Evolutionary conservation across 169 alveolate genomes (phyloP).

Genomic region (Eimeria maxima): DNA sequence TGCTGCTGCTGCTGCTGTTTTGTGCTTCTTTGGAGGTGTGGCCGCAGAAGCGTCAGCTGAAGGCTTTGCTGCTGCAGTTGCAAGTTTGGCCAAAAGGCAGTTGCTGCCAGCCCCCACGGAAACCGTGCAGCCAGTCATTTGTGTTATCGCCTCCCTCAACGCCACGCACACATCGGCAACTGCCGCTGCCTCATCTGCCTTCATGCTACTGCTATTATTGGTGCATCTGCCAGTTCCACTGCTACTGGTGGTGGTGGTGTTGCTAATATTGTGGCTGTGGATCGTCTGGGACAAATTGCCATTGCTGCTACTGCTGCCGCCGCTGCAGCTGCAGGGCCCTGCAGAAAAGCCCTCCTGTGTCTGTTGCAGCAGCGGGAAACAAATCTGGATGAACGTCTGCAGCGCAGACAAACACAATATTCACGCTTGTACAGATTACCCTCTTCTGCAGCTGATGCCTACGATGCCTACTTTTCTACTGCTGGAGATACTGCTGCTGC

Average conservation of each 20-base stretch:
- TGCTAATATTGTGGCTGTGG: not conserved
- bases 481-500: not conserved
- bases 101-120: conserved; percentile 83
- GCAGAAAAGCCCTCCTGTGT: not conserved
- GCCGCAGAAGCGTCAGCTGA: conserved; percentile 15
- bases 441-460: not conserved
- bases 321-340: not conserved
- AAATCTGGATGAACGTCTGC: conserved; percentile 46
- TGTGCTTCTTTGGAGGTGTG: conserved; percentile 28
- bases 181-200: not conserved
- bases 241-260: conserved; percentile 3
- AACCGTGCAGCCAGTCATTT: conserved; percentile 75
- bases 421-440: not conserved
- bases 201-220: not conserved
- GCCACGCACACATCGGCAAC: conserved; percentile 29
- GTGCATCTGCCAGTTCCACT: not conserved
- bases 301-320: not conserved
- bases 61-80: conserved; percentile 78
- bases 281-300: not conserved
- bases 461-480: not conserved
- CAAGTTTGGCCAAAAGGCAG: conserved; percentile 79
- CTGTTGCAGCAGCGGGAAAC: conserved; percentile 18
- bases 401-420: not conserved
- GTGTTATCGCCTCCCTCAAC: conserved; percentile 10
- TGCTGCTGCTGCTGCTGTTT: conserved; percentile 24